Evolutionary conservation across 805 yeast genomes (phyloP), one percentile per base, ranked within the genome.

Genomic region (Candida broadrunensis): DNA sequence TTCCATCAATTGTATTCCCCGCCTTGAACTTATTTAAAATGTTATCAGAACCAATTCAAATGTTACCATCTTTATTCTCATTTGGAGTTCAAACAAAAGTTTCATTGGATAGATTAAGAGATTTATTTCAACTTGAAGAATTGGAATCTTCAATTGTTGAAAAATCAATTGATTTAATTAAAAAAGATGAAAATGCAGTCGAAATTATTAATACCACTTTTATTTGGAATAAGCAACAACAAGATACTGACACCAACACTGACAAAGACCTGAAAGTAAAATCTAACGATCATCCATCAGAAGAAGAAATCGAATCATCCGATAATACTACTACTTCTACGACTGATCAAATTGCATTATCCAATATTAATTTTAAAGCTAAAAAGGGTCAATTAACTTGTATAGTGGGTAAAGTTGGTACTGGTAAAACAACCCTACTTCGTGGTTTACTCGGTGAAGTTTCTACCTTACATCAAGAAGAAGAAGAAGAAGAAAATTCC

Each of bases 371-470:
- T 41, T 64, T 63, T 37, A 38, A 48, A 4, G 70, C 71, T 15
- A 56, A 45, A 25, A 56, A 59, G 39, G 69, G 70, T 15, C 52
- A 59, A 29, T 52, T 67, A 49, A 54, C 67, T 4, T 66, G 73
- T 52, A 45, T 67, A 9, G 70, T 67, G 9, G 73, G 72, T 7
- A 54, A 56, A 39, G 72, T 66, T 23, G 73, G 73, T 2, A 46
- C 63, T 20, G 73, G 73, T 29, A 67, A 67, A 41, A 49, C 70
- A 17, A 65, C 71, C 1, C 49, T 67, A 13, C 50, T 65, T 27
- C 56, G 56, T 40, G 46, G 68, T 8, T 51, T 67, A 8, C 50
- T 65, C 37, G 69, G 72, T 6, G 64, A 60, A 37, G 55, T 61
- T 39, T 31, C 48, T 15, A 36, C 45, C n/a, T 55, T 62, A 39